A percentile compares a stretch with the other conserved stretches of the same genome.
Evolutionary conservation across 768 basidiomycete genomes (phyloP).

Genomic region (Pleurotus cornucopiae): DNA sequence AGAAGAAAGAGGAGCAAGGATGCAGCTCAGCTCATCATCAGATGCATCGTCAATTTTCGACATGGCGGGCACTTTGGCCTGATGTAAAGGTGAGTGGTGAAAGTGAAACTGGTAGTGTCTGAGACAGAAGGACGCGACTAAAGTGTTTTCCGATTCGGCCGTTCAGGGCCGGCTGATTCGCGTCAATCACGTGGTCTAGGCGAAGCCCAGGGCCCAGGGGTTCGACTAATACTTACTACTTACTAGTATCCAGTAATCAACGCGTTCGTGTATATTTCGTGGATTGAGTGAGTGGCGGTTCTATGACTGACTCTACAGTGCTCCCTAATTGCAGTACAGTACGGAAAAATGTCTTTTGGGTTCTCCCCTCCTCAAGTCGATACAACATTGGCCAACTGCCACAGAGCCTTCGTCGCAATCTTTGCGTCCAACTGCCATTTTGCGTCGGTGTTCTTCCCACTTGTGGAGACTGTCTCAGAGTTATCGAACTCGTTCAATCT

Average conservation of each 20-base stretch:
- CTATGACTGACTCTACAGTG: too few relatives aligned
- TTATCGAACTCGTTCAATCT: conserved; percentile 71
- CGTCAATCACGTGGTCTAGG: background rate
- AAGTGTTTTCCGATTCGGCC: background rate
- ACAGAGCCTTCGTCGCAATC: conserved; percentile 21
- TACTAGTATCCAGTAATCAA: too few relatives aligned
- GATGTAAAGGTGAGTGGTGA: background rate
- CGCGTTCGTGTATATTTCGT: too few relatives aligned
- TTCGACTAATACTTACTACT: too few relatives aligned
- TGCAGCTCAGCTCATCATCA: conserved; percentile 8
- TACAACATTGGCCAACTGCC: conserved; percentile 17
- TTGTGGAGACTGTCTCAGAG: conserved; percentile 68
- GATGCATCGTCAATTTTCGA: background rate
- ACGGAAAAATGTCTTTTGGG: too few relatives aligned
- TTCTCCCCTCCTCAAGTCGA: background rate
- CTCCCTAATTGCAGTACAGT: too few relatives aligned
- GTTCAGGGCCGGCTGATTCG: conserved; percentile 10
- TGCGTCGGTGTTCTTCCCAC: conserved; percentile 74
- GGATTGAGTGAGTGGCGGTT: too few relatives aligned
- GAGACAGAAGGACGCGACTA: too few relatives aligned
- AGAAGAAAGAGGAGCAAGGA: background rate
- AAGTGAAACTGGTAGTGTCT: background rate
- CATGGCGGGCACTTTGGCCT: background rate
- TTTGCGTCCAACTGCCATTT: conserved; percentile 54
- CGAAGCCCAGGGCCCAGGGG: too few relatives aligned